These are phyloP conservation scores for Pyricularia grisea DNA, from an alignment of 2,329 filamentous ascomycete species.

Conservation along the genomic window DNA sequence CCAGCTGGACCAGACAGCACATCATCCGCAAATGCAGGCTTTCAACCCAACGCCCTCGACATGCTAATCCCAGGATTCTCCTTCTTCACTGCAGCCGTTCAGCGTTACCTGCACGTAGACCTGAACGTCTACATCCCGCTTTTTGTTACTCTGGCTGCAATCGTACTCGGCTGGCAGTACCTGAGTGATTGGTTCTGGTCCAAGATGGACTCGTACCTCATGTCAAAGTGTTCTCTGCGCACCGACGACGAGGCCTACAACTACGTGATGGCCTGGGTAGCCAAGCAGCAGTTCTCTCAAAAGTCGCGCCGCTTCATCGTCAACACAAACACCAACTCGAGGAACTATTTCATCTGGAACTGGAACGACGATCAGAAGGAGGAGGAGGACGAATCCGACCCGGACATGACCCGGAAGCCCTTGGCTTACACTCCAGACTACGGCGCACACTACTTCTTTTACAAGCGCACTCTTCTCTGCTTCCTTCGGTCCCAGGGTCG, in stretches of 20 bases:
- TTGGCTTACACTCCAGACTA: conserved; percentile 58
- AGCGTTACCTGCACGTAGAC: conserved; percentile 51
- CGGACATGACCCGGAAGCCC: conserved; percentile 28
- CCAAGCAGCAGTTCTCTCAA: conserved; percentile 50
- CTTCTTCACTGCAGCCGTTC: conserved; percentile 40
- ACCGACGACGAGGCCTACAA: conserved; percentile 66
- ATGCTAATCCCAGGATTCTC: conserved; percentile 59
- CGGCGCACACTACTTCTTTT: conserved; percentile 62
- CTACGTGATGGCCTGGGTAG: conserved; percentile 62
- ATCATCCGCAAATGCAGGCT: background rate
- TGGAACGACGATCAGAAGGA: conserved; percentile 35
- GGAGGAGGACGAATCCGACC: conserved; percentile 29
- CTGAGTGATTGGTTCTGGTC: conserved; percentile 36
- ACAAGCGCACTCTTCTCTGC: conserved; percentile 45
- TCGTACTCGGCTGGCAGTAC: conserved; percentile 44
- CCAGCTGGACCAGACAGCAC: background rate
- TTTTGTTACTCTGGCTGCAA: conserved; percentile 37
- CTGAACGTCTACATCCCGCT: conserved; percentile 53
- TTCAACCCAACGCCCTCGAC: conserved; percentile 40
- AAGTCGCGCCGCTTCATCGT: conserved; percentile 53
- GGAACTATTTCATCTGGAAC: conserved; percentile 38
- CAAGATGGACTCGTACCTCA: conserved; percentile 43
- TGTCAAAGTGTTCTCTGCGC: conserved; percentile 57
- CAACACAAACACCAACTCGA: conserved; percentile 49
- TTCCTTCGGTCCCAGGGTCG: conserved; percentile 43